Percentiles rank a stretch among this genome's conserved stretches.
Conservation (phyloP, 1,139 yeast genomes). For the Kodamaea suecica region DNA sequence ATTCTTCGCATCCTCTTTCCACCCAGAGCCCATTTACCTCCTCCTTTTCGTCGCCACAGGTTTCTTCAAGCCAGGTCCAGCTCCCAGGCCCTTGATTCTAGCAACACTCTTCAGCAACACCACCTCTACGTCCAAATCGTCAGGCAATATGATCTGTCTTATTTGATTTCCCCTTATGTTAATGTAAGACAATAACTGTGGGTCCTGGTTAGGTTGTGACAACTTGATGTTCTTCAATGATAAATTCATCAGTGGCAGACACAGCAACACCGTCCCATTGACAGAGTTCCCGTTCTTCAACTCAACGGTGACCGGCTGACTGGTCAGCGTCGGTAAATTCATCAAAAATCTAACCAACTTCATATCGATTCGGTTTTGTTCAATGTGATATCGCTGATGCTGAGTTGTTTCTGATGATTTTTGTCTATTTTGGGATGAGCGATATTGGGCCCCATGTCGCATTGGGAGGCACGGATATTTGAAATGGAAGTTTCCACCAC, state of each 20-base stretch:
- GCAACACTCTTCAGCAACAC: conserved; percentile 50
- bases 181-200: conserved; percentile 71
- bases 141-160: conserved; percentile 83
- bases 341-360: conserved; percentile 67
- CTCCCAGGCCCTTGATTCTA: conserved; percentile 40
- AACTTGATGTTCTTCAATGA: conserved; percentile 78
- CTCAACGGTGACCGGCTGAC: conserved; percentile 89
- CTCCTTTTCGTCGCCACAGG: conserved; percentile 18
- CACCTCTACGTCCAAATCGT: conserved; percentile 77
- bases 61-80: conserved; percentile 35
- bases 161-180: conserved; percentile 90
- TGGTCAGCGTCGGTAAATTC: conserved; percentile 65
- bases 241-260: conserved; percentile 91
- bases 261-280: conserved; percentile 59
- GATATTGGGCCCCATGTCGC: too few relatives aligned
- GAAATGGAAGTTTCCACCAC: too few relatives aligned
- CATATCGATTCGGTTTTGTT: conserved; percentile 21
- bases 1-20: too few relatives aligned
- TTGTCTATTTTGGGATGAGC: too few relatives aligned
- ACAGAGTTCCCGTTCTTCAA: conserved; percentile 73
- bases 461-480: too few relatives aligned
- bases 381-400: too few relatives aligned
- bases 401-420: too few relatives aligned
- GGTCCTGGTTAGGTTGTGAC: conserved; percentile 69
- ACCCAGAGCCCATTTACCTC: too few relatives aligned